Evolutionary conservation across 768 basidiomycete genomes (phyloP).

Genomic region (Solioccasus polychromus): DNA sequence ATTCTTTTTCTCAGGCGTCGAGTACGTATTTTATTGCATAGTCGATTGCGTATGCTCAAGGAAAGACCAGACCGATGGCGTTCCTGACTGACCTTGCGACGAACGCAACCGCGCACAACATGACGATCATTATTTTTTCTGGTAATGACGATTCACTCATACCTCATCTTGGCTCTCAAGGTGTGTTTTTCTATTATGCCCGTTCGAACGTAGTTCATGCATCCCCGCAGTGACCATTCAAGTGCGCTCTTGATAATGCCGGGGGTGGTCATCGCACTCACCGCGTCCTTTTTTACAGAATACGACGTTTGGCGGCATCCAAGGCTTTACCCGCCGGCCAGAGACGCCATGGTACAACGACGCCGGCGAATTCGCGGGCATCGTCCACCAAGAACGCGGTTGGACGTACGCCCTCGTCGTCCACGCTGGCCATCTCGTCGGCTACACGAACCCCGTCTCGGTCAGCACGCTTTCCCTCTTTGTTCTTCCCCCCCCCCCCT

Average conservation of each 20-base stretch:
- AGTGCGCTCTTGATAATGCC: conserved; percentile 28
- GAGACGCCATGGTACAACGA: conserved; percentile 68
- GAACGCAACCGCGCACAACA: conserved; percentile 50
- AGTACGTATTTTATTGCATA: conserved; percentile 23
- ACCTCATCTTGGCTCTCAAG: conserved; percentile 60
- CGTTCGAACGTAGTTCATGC: conserved; percentile 4
- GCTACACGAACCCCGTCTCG: conserved; percentile 34
- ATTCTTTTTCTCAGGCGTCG: conserved; percentile 26
- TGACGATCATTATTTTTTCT: conserved; percentile 59
- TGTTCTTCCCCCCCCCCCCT: neutral
- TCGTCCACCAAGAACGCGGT: conserved; percentile 71
- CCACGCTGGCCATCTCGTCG: conserved; percentile 41
- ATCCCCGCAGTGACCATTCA: conserved; percentile 51
- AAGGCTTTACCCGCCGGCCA: conserved; percentile 68
- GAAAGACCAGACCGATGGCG: conserved; percentile 50
- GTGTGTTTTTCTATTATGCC: conserved; percentile 31
- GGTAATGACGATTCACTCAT: conserved; percentile 70
- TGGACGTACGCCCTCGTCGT: conserved; percentile 43
- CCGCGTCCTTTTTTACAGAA: conserved; percentile 47
- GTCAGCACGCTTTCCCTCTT: conserved; percentile 42
- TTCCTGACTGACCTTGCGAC: conserved; percentile 66
- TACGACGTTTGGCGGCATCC: conserved; percentile 75
- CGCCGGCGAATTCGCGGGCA: conserved; percentile 55
- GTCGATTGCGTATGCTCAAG: conserved; percentile 7
- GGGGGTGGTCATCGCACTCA: neutral